A percentile compares a stretch with the other conserved stretches of the same genome.
Conservation (phyloP, 2,329 filamentous ascomycete genomes). For the Nigrospora sphaerica region DNA sequence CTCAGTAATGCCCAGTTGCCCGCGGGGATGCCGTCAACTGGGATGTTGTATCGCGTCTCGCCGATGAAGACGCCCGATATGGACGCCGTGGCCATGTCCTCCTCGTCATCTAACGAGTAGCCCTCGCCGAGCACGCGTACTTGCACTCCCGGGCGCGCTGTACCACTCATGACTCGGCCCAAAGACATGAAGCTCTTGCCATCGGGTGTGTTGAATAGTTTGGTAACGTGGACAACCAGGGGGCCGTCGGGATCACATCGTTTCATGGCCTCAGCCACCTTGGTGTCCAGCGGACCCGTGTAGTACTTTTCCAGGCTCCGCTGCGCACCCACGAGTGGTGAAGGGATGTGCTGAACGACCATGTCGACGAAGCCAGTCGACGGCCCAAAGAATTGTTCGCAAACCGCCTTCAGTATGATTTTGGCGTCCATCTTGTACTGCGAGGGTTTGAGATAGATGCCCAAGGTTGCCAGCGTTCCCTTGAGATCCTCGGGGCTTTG, state of each 20-base stretch:
- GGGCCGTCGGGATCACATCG: conserved; percentile 84
- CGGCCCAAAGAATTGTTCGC: conserved; percentile 90
- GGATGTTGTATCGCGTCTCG: conserved; percentile 88
- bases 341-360: conserved; percentile 83
- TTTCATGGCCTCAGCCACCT: conserved; percentile 72
- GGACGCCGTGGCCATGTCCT: conserved; percentile 87
- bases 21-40: conserved; percentile 84
- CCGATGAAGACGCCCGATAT: conserved; percentile 84
- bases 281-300: conserved; percentile 80
- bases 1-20: conserved; percentile 90
- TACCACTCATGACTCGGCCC: conserved; percentile 88
- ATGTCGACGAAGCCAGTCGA: conserved; percentile 92
- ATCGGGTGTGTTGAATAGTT: conserved; percentile 84
- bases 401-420: conserved; percentile 80
- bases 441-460: conserved; percentile 83
- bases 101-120: conserved; percentile 94
- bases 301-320: conserved; percentile 80
- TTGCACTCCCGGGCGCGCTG: conserved; percentile 70
- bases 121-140: conserved; percentile 91
- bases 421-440: conserved; percentile 89
- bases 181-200: conserved; percentile 89
- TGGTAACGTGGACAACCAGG: conserved; percentile 85
- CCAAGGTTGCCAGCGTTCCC: conserved; percentile 67
- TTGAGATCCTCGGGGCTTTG: conserved; percentile 81
- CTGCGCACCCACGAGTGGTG: conserved; percentile 70